A percentile compares a stretch with the other conserved stretches of the same genome.
phyloP scores from a whole-genome alignment of 768 basidiomycete species.

The Boletus bicolor region DNA sequence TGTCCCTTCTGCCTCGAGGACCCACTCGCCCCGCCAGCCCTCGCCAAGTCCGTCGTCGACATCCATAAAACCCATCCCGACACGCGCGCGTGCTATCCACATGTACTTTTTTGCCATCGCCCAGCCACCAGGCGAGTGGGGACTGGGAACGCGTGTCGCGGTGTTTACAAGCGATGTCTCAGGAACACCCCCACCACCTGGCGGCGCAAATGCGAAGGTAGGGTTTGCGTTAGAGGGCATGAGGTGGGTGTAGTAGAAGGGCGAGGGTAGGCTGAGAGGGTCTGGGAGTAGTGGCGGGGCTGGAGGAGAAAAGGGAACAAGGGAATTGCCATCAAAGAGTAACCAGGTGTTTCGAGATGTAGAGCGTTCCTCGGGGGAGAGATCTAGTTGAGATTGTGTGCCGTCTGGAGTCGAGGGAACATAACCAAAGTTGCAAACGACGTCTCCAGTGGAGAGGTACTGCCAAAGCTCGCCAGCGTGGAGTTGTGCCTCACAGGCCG shows the following conservation, averaged over 20 bases:
- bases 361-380: conserved; percentile 18
- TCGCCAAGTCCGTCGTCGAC: conserved; percentile 46
- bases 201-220: conserved; percentile 27
- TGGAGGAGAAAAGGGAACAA: conserved; percentile 62
- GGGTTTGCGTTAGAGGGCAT: conserved; percentile 35
- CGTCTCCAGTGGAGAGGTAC: conserved; percentile 72
- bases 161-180: conserved; percentile 46
- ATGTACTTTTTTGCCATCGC: conserved; percentile 58
- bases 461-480: conserved; percentile 66
- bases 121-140: conserved; percentile 57
- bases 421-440: conserved; percentile 80
- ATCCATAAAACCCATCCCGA: conserved; percentile 35
- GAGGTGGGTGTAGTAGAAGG: conserved; percentile 75
- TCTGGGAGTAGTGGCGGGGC: conserved; percentile 48
- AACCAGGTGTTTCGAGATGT: conserved; percentile 54
- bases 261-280: conserved; percentile 65
- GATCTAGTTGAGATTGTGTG: conserved; percentile 22
- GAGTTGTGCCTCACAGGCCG: conserved; percentile 66
- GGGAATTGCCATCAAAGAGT: conserved; percentile 61
- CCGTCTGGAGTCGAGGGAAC: conserved; percentile 45
- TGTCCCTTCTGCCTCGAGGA: conserved; percentile 77
- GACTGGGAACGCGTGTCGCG: conserved; percentile 46
- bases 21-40: conserved; percentile 78
- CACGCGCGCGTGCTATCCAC: conserved; percentile 59
- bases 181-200: conserved; percentile 35